Evolutionary conservation across 768 basidiomycete genomes (phyloP).

Genomic region (Lyophyllum semitale): DNA sequence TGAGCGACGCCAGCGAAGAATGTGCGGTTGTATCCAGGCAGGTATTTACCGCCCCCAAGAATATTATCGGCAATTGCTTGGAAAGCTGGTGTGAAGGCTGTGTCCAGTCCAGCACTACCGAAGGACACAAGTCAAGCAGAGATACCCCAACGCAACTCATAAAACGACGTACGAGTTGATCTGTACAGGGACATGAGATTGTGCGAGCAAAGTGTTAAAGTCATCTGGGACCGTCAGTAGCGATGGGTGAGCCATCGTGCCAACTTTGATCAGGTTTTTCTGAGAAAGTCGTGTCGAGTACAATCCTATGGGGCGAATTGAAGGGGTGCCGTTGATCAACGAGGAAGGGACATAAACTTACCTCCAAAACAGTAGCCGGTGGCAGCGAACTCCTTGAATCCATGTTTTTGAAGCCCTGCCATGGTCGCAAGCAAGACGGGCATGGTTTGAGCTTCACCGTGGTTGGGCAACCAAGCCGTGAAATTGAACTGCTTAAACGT

Average conservation of each 20-base stretch:
- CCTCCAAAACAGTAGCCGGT: slow-evolving; percentile 40
- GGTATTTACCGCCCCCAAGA: slow-evolving; percentile 14
- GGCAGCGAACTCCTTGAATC: slow-evolving; percentile 33
- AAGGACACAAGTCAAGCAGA: neutral
- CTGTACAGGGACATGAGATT: slow-evolving; percentile 16
- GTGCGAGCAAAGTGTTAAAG: slow-evolving; percentile 21
- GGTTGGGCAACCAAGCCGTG: slow-evolving; percentile 31
- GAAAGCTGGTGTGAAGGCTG: slow-evolving; percentile 10
- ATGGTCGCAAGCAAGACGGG: slow-evolving; percentile 33
- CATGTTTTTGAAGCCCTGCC: slow-evolving; percentile 32
- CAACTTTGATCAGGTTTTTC: slow-evolving; percentile 28
- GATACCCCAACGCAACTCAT: neutral
- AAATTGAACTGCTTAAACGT: slow-evolving; percentile 16
- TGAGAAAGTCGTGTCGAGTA: slow-evolving; percentile 33
- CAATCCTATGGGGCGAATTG: slow-evolving; percentile 14
- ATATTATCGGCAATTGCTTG: slow-evolving; percentile 16
- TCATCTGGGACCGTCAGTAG: slow-evolving; percentile 35
- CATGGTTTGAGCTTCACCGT: slow-evolving; percentile 30
- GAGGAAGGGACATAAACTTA: neutral
- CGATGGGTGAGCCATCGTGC: slow-evolving; percentile 35
- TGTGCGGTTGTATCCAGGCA: slow-evolving; percentile 15
- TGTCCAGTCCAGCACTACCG: slow-evolving; percentile 15
- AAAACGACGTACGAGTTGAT: slow-evolving; percentile 14
- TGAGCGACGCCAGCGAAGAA: slow-evolving; percentile 18
- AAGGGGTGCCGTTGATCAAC: neutral